Conservation (phyloP, 257 asterid genomes). For the Nicotiana otophora region DNA sequence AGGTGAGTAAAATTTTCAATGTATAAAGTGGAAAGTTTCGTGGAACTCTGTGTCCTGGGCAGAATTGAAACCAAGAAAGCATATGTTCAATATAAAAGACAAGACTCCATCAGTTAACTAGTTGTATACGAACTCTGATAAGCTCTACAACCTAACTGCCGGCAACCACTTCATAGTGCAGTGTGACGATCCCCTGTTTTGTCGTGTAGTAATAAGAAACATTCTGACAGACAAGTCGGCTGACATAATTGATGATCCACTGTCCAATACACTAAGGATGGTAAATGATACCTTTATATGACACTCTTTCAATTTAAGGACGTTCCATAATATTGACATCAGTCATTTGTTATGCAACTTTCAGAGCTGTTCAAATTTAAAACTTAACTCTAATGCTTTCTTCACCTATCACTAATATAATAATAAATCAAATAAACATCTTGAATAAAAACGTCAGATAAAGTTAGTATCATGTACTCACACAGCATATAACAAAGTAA, state of each 20-base stretch:
- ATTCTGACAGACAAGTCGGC: background rate
- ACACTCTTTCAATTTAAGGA: background rate
- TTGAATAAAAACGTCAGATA: background rate
- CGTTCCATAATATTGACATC: background rate
- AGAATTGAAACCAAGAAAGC: background rate
- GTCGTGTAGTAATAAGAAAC: background rate
- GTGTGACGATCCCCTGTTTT: background rate
- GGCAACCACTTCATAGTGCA: conserved; percentile 1
- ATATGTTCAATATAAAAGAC: background rate
- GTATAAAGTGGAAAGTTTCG: background rate
- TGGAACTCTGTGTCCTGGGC: background rate
- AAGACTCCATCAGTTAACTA: background rate
- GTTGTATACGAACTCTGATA: background rate
- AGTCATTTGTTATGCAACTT: conserved; percentile 1
- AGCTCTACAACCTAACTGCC: background rate
- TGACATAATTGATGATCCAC: background rate
- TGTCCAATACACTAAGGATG: background rate
- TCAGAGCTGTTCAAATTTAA: background rate
- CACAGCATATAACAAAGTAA: background rate
- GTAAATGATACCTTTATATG: background rate
- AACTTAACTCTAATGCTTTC: background rate
- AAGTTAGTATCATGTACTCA: background rate
- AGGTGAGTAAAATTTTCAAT: background rate
- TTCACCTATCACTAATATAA: background rate
- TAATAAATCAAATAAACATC: background rate